These are phyloP conservation scores for Blastomyces emzantsi DNA, from an alignment of 2,329 filamentous ascomycete genomes.

Conservation along the genomic window DNA sequence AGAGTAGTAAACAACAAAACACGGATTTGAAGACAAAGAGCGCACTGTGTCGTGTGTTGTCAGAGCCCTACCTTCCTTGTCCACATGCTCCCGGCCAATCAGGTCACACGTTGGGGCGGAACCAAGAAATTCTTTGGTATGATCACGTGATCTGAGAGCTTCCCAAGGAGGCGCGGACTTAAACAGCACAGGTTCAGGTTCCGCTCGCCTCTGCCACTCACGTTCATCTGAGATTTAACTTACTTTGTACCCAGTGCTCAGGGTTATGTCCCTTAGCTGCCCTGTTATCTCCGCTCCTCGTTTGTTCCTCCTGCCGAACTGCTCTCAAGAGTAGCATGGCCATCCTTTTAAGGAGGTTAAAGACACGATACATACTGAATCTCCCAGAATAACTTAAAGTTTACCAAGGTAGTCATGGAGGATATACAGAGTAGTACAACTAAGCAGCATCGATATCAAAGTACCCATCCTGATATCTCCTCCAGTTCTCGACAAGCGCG, in stretches of 20 bases:
- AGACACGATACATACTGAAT: not conserved
- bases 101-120: not conserved
- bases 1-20: not conserved
- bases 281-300: not conserved
- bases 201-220: no score
- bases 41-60: no score
- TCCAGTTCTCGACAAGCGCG: not conserved
- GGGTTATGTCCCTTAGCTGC: not conserved
- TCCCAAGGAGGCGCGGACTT: no score
- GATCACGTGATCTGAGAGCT: no score
- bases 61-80: no score
- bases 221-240: no score
- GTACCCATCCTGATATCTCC: slow-evolving; percentile 4
- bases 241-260: not conserved
- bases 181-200: no score
- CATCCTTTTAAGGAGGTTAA: not conserved
- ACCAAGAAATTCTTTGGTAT: not conserved
- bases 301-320: not conserved
- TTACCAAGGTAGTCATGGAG: not conserved
- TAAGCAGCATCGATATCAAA: not conserved
- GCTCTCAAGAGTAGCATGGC: not conserved
- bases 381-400: not conserved
- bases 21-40: not conserved
- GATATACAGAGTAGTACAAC: not conserved
- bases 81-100: not conserved